phyloP scores from a whole-genome alignment of 2,329 filamentous ascomycete species.

The Penicillium sp. region DNA sequence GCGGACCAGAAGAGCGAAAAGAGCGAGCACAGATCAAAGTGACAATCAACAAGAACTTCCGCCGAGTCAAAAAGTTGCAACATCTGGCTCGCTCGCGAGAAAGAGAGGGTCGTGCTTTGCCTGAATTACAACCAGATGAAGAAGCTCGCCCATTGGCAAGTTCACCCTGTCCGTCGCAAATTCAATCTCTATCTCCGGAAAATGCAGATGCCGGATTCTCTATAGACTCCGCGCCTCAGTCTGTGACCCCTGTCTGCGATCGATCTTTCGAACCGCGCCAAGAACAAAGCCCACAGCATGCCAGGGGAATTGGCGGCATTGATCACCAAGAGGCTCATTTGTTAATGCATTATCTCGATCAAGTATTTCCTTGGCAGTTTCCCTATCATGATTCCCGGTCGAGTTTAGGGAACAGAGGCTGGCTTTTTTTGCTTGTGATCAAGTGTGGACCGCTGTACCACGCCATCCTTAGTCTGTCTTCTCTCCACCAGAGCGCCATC shows the following conservation, averaged over 20 bases:
- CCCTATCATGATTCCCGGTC: constrained; percentile 3
- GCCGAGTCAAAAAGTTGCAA: constrained; percentile 4
- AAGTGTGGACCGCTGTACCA: constrained; percentile 9
- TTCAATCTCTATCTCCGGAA: background rate
- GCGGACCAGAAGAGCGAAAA: constrained; percentile 6
- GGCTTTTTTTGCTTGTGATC: constrained; percentile 6
- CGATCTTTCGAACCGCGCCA: background rate
- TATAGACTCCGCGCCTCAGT: background rate
- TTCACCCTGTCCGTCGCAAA: background rate
- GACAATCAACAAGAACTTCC: constrained; percentile 7
- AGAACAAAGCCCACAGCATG: background rate
- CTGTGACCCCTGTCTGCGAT: background rate
- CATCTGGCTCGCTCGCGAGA: constrained; percentile 1
- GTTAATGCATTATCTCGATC: constrained; percentile 10
- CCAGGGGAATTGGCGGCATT: background rate
- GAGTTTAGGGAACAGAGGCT: constrained; percentile 5
- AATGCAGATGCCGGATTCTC: background rate
- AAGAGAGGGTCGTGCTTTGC: background rate
- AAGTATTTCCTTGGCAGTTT: constrained; percentile 10
- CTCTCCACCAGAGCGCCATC: constrained; percentile 4
- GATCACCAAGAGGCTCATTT: constrained; percentile 4
- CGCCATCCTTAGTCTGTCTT: constrained; percentile 3
- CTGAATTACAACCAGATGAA: constrained; percentile 1
- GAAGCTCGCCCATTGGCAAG: background rate
- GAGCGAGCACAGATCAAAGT: constrained; percentile 4